These are phyloP conservation scores for Plasmodium inui DNA, from an alignment of 169 alveolate species.

Conservation along the genomic window DNA sequence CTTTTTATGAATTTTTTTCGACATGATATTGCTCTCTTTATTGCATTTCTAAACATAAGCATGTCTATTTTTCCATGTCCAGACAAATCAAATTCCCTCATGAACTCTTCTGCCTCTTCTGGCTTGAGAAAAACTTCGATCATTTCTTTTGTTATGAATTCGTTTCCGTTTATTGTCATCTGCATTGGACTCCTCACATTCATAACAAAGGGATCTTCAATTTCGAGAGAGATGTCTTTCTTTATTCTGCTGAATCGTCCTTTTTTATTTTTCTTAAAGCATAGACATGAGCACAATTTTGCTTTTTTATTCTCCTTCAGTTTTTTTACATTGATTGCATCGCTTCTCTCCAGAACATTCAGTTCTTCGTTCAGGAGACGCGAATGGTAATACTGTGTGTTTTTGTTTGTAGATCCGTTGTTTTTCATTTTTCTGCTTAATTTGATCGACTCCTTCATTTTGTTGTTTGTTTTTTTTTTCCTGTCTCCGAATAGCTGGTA, in stretches of 20 bases:
- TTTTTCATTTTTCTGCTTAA: conserved; percentile 10
- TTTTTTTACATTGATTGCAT: conserved; percentile 50
- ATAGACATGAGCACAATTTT: neutral
- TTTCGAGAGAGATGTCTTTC: conserved; percentile 50
- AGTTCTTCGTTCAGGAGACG: conserved; percentile 55
- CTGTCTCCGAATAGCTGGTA: neutral
- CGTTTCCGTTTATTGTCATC: conserved; percentile 54
- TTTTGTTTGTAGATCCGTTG: conserved; percentile 16
- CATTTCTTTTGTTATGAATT: conserved; percentile 72
- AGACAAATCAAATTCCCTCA: conserved; percentile 83
- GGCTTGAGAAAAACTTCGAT: conserved; percentile 79
- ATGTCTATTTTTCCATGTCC: conserved; percentile 86
- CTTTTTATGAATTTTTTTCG: conserved; percentile 83
- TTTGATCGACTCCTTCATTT: conserved; percentile 9
- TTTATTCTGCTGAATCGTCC: conserved; percentile 26
- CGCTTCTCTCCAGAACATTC: conserved; percentile 70
- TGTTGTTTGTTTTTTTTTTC: conserved; percentile 4
- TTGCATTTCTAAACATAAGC: conserved; percentile 80
- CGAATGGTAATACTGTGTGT: conserved; percentile 29
- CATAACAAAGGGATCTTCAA: conserved; percentile 56
- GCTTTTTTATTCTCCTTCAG: conserved; percentile 12
- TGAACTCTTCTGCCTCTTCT: conserved; percentile 82
- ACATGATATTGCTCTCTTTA: conserved; percentile 78
- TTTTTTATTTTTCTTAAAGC: conserved; percentile 35
- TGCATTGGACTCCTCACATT: conserved; percentile 59